These are phyloP conservation scores for Clathrospora elynae DNA, from an alignment of 2,329 filamentous ascomycete genomes.

Conservation along the genomic window DNA sequence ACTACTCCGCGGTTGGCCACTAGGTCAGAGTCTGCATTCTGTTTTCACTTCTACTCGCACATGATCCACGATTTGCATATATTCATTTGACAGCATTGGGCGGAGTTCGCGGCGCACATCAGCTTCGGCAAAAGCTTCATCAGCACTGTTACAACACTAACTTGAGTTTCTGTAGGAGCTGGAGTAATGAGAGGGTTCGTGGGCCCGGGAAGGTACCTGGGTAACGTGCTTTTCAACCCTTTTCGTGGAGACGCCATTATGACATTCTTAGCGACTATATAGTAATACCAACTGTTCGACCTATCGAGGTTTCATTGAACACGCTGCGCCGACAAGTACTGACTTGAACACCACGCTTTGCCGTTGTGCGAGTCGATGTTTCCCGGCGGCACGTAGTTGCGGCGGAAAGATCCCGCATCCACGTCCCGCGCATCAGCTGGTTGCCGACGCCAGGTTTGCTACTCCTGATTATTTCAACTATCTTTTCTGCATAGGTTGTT, in stretches of 20 bases:
- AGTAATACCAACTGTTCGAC: conserved; percentile 19
- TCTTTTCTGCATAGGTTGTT: no score
- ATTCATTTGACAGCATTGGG: conserved; percentile 11
- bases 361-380: no score
- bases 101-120: conserved; percentile 18
- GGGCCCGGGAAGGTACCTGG: conserved; percentile 1
- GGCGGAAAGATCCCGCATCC: no score
- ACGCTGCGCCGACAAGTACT: no score
- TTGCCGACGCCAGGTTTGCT: no score
- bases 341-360: no score
- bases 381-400: no score
- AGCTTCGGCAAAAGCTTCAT: conserved; percentile 6
- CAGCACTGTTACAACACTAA: not conserved
- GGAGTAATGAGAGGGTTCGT: not conserved
- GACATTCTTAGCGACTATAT: conserved; percentile 16
- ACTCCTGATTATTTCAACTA: no score
- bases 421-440: no score
- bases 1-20: conserved; percentile 45
- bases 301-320: not conserved
- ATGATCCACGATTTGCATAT: conserved; percentile 10
- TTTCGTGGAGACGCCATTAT: conserved; percentile 4
- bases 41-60: conserved; percentile 10
- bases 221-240: not conserved
- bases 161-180: not conserved
- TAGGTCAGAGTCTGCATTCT: conserved; percentile 13